Percentiles rank a stretch among this genome's conserved stretches.
These are phyloP conservation scores for Buxus sempervirens DNA, from an alignment of 164 flowering plant genomes.

Conservation along the genomic window DNA sequence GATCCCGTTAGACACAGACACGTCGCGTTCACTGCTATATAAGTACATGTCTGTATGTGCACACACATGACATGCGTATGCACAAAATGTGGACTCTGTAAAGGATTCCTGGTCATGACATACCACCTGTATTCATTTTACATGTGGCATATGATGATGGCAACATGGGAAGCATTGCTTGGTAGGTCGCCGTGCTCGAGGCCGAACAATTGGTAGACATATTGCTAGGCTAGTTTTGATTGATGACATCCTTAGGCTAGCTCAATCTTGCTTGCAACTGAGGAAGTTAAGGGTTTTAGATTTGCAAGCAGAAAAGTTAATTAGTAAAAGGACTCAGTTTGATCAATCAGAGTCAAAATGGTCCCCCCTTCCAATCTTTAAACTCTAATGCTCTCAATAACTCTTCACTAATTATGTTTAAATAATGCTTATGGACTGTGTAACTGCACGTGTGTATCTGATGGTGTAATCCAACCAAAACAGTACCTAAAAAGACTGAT, in stretches of 20 bases:
- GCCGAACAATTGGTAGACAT: neutral
- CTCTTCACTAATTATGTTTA: neutral
- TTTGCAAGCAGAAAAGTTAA: too few relatives aligned
- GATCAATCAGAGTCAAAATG: neutral
- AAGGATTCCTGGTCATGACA: neutral
- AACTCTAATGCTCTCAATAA: constrained; percentile 13
- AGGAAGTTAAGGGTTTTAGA: neutral
- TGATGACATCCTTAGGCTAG: neutral
- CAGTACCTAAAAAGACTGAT: constrained; percentile 3
- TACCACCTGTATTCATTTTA: neutral
- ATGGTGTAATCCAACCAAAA: constrained; percentile 3
- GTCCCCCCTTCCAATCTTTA: constrained; percentile 16
- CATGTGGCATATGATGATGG: constrained; percentile 4
- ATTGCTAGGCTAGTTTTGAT: neutral
- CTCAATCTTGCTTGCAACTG: neutral
- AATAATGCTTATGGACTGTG: constrained; percentile 9
- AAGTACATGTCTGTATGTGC: constrained; percentile 3
- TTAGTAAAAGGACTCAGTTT: neutral
- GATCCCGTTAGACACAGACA: constrained; percentile 14
- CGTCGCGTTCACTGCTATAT: constrained; percentile 15
- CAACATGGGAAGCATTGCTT: constrained; percentile 4
- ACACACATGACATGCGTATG: constrained; percentile 5
- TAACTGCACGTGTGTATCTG: constrained; percentile 18
- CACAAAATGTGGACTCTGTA: neutral
- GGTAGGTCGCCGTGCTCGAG: constrained; percentile 8